Conservation (phyloP, 2,329 filamentous ascomycete species). For the Thielaviopsis populi region DNA sequence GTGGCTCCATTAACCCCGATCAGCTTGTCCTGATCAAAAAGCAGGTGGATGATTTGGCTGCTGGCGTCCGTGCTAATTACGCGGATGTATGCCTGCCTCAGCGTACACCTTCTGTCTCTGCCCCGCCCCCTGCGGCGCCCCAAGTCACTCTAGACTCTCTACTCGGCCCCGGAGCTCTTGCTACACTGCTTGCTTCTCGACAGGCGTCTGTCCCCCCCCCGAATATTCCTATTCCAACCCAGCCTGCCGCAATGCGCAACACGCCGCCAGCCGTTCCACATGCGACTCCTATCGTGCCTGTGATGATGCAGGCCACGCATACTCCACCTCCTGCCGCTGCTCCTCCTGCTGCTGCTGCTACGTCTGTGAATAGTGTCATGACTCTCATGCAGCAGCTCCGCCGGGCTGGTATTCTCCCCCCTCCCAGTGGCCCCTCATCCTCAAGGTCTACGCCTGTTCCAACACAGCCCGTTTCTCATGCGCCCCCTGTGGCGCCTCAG, state of each 20-base stretch:
- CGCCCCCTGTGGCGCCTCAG: constrained; percentile 16
- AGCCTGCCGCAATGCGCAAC: constrained; percentile 29
- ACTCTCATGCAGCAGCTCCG: constrained; percentile 53
- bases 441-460: constrained; percentile 21
- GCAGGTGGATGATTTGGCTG: constrained; percentile 65
- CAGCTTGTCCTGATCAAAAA: constrained; percentile 73
- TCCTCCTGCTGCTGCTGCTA: constrained; percentile 23
- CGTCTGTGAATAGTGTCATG: constrained; percentile 33
- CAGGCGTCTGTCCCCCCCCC: constrained; percentile 4
- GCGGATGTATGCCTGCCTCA: constrained; percentile 25
- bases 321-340: constrained; percentile 16
- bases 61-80: constrained; percentile 40
- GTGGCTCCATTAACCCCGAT: constrained; percentile 61
- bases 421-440: constrained; percentile 22
- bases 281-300: constrained; percentile 9
- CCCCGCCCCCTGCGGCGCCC: constrained; percentile 22
- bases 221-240: background rate
- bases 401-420: constrained; percentile 49
- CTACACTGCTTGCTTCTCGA: constrained; percentile 41
- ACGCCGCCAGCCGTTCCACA: constrained; percentile 29
- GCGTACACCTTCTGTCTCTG: constrained; percentile 22
- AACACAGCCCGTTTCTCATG: constrained; percentile 19
- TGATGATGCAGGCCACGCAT: constrained; percentile 19
- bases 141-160: constrained; percentile 38
- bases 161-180: constrained; percentile 44